Evolutionary conservation across 169 alveolate genomes (phyloP), one percentile per base, ranked within the genome.

Genomic region (Cryptosporidium tyzzeri): DNA sequence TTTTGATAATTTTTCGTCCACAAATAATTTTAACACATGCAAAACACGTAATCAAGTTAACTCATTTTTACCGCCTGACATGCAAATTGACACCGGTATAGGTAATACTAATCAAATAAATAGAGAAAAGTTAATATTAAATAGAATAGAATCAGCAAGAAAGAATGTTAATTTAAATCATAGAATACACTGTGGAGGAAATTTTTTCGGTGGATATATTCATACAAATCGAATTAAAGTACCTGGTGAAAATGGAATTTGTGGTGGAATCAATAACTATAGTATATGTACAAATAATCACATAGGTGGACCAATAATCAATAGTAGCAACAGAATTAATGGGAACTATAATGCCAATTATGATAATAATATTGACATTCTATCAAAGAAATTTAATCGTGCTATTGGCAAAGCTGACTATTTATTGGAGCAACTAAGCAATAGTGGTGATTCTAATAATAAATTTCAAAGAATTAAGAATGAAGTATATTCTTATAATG

Each of bases 131-230:
- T 37, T 73, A 41, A 73, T 73, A 23, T 73, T 73, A 41, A 73
- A 59, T 73, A 73, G 86, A 59, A 73, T 73, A 33, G 86, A 73
- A n/a, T 51, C 86, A 31, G 70, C 86, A 10, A 73, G 86, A 73
- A 73, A 73, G 44, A 73, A 73, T 33, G 86, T 73, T 0, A 39
- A 39, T 33, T 37, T 73, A 8, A 73, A 55, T 31, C 26, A 58
- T 53, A 50, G 35, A 73, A 58, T 59, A 5, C 18, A 55, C 23
- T 3, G n/a, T 8, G 67, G 67, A 21, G 50, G 71, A n/a, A 65
- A 7, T 35, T 65, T 65, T 31, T 31, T 65, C 7, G 29, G 50
- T 6, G 71, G 29, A 31, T 23, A 21, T 55, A 55, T 55, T 55
- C 67, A 55, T 4, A 39, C 37, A 55, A 55, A 26, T 55, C 44